Conservation (phyloP, 1,284 basidiomycete genomes). For the Ceraceosorus bombacis region DNA sequence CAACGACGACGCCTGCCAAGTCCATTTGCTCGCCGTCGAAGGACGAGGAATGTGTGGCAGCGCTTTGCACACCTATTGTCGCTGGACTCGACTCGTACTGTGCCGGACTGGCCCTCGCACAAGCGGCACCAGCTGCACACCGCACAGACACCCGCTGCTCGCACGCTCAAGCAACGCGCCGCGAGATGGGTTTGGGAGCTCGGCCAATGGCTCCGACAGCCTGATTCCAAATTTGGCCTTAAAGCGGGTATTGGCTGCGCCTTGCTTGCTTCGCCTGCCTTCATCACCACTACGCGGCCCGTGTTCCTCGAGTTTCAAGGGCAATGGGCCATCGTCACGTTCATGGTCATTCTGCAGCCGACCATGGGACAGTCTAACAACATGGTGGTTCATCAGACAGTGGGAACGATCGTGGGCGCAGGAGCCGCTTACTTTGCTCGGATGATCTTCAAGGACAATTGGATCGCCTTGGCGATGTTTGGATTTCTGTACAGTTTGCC, state of each 20-base stretch:
- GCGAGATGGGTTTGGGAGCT: constrained; percentile 64
- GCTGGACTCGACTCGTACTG: background rate
- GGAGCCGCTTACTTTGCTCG: constrained; percentile 65
- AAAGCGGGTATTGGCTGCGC: constrained; percentile 68
- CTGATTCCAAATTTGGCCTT: constrained; percentile 76
- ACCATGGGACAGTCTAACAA: constrained; percentile 44
- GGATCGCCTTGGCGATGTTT: constrained; percentile 69
- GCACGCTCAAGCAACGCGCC: constrained; percentile 26
- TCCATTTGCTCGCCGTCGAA: too few species aligned
- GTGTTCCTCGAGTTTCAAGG: constrained; percentile 73
- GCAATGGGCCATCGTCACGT: constrained; percentile 87
- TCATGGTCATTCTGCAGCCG: constrained; percentile 53
- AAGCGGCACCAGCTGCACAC: constrained; percentile 74
- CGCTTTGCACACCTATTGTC: background rate
- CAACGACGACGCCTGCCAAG: background rate
- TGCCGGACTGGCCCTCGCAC: constrained; percentile 58
- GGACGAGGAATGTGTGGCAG: background rate
- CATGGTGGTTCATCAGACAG: constrained; percentile 38
- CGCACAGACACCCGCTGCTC: constrained; percentile 62
- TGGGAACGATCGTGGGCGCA: constrained; percentile 58
- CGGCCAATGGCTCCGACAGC: constrained; percentile 63
- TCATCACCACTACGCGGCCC: constrained; percentile 68
- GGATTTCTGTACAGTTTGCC: constrained; percentile 86
- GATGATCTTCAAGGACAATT: constrained; percentile 63
- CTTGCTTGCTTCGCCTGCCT: constrained; percentile 74